Base-by-base conservation (phyloP, 2,329 filamentous ascomycete genomes). In the Ceratocystis cubensis region DNA sequence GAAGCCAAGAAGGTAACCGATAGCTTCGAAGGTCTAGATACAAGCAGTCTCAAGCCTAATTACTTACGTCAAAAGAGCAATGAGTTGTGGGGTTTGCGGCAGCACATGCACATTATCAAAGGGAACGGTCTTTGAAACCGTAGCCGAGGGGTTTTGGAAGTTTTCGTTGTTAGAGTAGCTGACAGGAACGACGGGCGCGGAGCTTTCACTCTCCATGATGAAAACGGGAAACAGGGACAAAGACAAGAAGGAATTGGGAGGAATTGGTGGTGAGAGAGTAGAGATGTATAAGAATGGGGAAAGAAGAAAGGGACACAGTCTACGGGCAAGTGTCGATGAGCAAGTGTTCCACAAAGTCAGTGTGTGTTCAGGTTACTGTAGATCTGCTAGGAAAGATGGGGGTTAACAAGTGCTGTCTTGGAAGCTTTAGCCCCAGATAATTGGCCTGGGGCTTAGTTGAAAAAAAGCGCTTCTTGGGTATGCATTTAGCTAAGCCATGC, bases 1-100 rank as follows among this genome's bases (percentile, higher is more conserved):
- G 48, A n/a, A 28, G 48, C 20, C 48, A 53, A 53, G 20, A 10
- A 37, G 33, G 10, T 4, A 25, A 13, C 20, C 8, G 48, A 25
- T 25, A 25, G 48, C 48, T 6, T 13, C 25, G 48, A 25, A 25
- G 20, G 13, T 8, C 3, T 53, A 13, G 13, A 20, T 1, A 53
- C 20, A 25, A 5, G 25, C 5, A 7, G 33, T 37, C 0, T 17
- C 5, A 61, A 25, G 37, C 15, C 20, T n/a, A 22, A n/a, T 41
- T 28, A 85, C 91, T 81, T 85, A 96, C 94, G 94, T 96, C 77
- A 99, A 83, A 70, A 99, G 84, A 70, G 94, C 92, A 78, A 99
- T 99, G 70, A 99, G 84, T 80, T 99, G 94, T 62, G 94, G 92
- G 10, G 94, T 96, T 78, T 97, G 94, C 37, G 89, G 84, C 59